Base-by-base conservation (phyloP, 345 rosid genomes). In the Garcia nutans region DNA sequence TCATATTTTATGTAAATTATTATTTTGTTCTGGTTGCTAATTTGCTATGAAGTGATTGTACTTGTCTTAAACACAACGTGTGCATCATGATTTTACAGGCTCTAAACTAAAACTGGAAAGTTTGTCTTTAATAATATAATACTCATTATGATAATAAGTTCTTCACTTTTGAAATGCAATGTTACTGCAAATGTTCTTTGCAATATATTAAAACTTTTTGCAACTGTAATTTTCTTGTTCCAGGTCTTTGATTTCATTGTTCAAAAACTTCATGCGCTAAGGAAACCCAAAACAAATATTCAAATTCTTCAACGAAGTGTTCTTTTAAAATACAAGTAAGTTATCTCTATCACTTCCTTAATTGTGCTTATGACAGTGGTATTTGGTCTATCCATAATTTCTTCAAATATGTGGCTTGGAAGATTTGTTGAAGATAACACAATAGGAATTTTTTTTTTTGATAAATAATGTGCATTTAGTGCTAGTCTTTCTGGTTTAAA, bases 281-380 rank as follows among this genome's bases (percentile, higher is more conserved):
- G 99, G 81, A 96, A 96, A 85, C 99, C 99, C 59, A 96, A 96
- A 89, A 96, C 99, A 74, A 96, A 96, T 81, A 93, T 96, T 77
- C 99, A 96, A 84, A 93, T 96, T 80, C 96, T 96, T 86, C 99
- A 96, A 79, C 99, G 93, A 81, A 96, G 89, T 86, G 97, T 96
- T 78, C 89, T 93, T 82, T 84, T 93, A 76, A 96, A 96, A 67
- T 93, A 93, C 91, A 96, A 92, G 99, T 96, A 80, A 85, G 97
- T 76, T 33, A 56, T 78, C 37, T 77, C 31, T 82, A 19, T 69
- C 24, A 58, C 63, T 65, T 19, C 13, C 50, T 47, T 47, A 2
- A 57, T 50, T 8, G 15, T 50, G 20, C 26, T 62, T 11, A 2
- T 61, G 31, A 31, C 9, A 5, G 11, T 62, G 70, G 5, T 55